Evolutionary conservation across 2,329 filamentous ascomycete genomes (phyloP).

Genomic region (Neopestalotiopsis rosae): DNA sequence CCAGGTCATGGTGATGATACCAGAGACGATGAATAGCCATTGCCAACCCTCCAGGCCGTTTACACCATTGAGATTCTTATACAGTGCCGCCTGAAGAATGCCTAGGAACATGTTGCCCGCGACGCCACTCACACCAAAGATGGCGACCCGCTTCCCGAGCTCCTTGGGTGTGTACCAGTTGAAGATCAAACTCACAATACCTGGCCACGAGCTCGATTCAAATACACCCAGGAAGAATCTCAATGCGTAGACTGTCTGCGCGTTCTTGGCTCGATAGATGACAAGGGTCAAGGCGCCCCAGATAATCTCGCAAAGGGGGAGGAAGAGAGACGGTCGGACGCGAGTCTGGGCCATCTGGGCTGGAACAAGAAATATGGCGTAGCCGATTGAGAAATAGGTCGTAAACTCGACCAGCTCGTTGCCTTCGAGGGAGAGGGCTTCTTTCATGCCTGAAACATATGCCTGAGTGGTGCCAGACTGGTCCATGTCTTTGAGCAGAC

Average conservation of each 20-base stretch:
- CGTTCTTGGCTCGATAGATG: constrained; percentile 37
- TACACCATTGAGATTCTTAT: constrained; percentile 37
- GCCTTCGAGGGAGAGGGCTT: constrained; percentile 33
- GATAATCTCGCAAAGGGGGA: constrained; percentile 46
- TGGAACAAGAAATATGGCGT: constrained; percentile 27
- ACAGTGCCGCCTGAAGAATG: constrained; percentile 48
- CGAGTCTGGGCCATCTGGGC: constrained; percentile 51
- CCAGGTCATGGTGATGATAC: constrained; percentile 46
- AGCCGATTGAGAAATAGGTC: constrained; percentile 6
- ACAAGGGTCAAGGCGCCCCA: constrained; percentile 36
- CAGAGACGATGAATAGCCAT: constrained; percentile 31
- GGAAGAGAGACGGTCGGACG: constrained; percentile 46
- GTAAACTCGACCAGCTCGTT: constrained; percentile 29
- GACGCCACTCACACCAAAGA: constrained; percentile 49
- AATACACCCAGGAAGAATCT: constrained; percentile 48
- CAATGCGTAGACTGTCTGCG: constrained; percentile 42
- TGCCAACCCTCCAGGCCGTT: constrained; percentile 13
- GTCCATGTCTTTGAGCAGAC: constrained; percentile 43
- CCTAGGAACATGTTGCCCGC: constrained; percentile 51
- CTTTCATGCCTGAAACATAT: constrained; percentile 30
- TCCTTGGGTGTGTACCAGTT: constrained; percentile 63
- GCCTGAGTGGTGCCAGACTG: constrained; percentile 42
- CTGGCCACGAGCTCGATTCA: constrained; percentile 38
- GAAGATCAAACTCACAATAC: constrained; percentile 48
- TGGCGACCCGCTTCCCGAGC: constrained; percentile 44